Conservation (phyloP, 1,284 basidiomycete genomes). For the Apiotrichum porosum region DNA sequence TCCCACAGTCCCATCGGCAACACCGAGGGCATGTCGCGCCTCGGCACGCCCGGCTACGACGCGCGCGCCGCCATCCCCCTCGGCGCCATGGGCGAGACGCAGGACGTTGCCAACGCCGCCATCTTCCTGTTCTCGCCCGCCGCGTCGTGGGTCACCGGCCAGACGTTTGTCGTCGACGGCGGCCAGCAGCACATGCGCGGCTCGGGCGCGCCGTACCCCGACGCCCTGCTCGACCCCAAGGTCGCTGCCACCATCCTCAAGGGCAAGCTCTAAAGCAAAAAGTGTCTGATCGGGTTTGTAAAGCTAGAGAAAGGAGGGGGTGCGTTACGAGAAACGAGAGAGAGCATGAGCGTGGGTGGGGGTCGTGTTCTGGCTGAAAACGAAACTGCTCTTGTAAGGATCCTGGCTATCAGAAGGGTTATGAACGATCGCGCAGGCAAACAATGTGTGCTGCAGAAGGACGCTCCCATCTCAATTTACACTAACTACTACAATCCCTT, state of each 20-base stretch:
- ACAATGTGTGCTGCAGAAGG: no score
- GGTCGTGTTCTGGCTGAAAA: no score
- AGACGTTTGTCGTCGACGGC: conserved; percentile 50
- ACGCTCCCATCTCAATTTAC: no score
- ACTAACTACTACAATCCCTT: no score
- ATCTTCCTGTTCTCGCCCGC: conserved; percentile 87
- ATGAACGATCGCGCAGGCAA: no score
- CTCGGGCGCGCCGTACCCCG: conserved; percentile 39
- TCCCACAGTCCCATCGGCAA: conserved; percentile 61
- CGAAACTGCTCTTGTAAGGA: no score
- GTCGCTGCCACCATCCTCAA: conserved; percentile 26
- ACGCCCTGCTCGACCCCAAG: conserved; percentile 40
- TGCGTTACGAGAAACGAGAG: no score
- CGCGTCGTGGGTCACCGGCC: conserved; percentile 73
- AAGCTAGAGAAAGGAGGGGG: no score
- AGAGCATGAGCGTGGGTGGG: no score
- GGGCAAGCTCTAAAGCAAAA: conserved; percentile 16
- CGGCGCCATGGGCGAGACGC: conserved; percentile 61
- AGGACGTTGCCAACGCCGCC: conserved; percentile 74
- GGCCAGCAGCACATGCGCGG: conserved; percentile 40
- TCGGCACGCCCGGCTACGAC: conserved; percentile 54
- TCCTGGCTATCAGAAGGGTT: no score
- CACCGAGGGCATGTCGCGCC: conserved; percentile 78
- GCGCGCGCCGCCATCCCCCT: conserved; percentile 52
- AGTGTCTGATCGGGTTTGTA: no score